Conservation (phyloP, 2,329 filamentous ascomycete species). For the Dactylellina drechsleri region DNA sequence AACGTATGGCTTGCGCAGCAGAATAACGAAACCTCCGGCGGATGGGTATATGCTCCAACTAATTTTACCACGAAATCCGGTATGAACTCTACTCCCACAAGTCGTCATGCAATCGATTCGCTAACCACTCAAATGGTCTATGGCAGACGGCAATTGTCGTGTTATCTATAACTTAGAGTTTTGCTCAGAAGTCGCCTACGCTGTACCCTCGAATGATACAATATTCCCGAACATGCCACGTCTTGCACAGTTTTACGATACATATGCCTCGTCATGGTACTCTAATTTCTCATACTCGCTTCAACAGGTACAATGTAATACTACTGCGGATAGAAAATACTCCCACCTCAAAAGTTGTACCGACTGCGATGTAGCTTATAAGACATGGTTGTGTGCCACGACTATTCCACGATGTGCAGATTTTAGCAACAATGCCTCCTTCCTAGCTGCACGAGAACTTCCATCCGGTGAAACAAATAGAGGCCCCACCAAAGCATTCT, state of each 20-base stretch:
- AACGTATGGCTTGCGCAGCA: constrained; percentile 59
- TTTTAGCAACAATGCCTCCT: constrained; percentile 70
- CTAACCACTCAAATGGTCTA: not conserved
- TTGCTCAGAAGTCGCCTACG: constrained; percentile 87
- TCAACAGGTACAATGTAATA: constrained; percentile 80
- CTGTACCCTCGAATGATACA: constrained; percentile 81
- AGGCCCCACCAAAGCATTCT: constrained; percentile 41
- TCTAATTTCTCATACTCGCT: constrained; percentile 82
- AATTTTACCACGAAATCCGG: constrained; percentile 81
- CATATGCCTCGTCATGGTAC: constrained; percentile 75
- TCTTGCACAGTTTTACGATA: constrained; percentile 80
- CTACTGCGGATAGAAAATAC: constrained; percentile 79
- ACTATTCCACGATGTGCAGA: constrained; percentile 92
- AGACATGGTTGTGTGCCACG: constrained; percentile 92
- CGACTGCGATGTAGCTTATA: constrained; percentile 84
- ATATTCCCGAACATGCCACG: constrained; percentile 70
- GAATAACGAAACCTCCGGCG: constrained; percentile 71
- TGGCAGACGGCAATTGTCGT: constrained; percentile 79
- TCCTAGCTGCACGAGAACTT: constrained; percentile 69
- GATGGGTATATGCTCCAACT: constrained; percentile 76
- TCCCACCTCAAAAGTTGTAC: constrained; percentile 80
- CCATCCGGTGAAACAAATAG: constrained; percentile 16
- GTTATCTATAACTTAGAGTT: constrained; percentile 88
- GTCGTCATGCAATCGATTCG: constrained; percentile 5
- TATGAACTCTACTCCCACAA: constrained; percentile 62